Percentiles rank a stretch among this genome's conserved stretches.
phyloP scores from a whole-genome alignment of 257 asterid genomes.

The Buddleja alternifolia region DNA sequence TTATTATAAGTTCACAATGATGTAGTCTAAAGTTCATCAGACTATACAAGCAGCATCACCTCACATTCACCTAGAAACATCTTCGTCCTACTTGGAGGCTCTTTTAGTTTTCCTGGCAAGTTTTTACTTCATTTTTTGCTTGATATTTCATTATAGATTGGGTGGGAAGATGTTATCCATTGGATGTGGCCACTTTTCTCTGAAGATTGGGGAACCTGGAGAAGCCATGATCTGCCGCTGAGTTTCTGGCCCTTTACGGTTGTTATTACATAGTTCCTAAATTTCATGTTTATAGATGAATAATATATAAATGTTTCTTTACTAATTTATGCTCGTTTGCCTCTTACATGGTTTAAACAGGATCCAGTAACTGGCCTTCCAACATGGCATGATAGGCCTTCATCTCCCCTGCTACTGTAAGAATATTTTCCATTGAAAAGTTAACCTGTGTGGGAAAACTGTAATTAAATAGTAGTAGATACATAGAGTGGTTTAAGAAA shows the following conservation, averaged over 20 bases:
- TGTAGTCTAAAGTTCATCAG: constrained; percentile 2
- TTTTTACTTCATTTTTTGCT: constrained; percentile 9
- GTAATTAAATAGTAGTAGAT: background rate
- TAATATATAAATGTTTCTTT: constrained; percentile 18
- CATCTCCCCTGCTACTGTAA: constrained; percentile 84
- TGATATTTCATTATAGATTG: constrained; percentile 49
- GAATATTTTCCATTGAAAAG: constrained; percentile 36
- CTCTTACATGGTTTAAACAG: constrained; percentile 53
- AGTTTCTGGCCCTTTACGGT: constrained; percentile 91
- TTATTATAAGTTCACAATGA: constrained; percentile 6
- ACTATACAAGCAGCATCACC: constrained; percentile 13
- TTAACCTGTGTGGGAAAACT: constrained; percentile 7
- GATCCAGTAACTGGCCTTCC: constrained; percentile 97
- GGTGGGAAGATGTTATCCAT: constrained; percentile 90
- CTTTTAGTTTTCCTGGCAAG: background rate
- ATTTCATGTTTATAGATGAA: constrained; percentile 25
- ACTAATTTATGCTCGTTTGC: constrained; percentile 22
- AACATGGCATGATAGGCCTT: constrained; percentile 82
- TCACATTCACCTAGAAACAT: constrained; percentile 1
- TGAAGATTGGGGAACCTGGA: constrained; percentile 94
- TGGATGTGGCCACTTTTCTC: constrained; percentile 99
- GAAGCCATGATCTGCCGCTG: constrained; percentile 76
- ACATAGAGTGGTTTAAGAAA: background rate
- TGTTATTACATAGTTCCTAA: constrained; percentile 34
- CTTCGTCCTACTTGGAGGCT: constrained; percentile 1